Percentiles rank a stretch among this genome's conserved stretches.
Evolutionary conservation across 2,329 filamentous ascomycete species (phyloP).

Genomic region (Zasmidium citrigriseum): DNA sequence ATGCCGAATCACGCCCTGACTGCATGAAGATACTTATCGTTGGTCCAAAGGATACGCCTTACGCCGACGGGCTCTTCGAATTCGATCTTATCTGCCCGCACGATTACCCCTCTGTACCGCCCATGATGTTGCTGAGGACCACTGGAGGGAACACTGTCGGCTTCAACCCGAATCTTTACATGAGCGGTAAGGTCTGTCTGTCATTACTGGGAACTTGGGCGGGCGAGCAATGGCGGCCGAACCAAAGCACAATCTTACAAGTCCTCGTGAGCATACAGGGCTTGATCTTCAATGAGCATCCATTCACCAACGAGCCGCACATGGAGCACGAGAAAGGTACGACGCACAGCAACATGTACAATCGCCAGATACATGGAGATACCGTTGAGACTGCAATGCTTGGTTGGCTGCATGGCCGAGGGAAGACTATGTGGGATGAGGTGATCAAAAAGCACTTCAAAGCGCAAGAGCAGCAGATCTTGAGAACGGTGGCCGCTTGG

Average conservation of each 20-base stretch:
- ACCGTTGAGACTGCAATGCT: conserved; percentile 38
- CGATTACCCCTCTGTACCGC: conserved; percentile 52
- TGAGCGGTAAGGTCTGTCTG: conserved; percentile 61
- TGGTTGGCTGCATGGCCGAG: conserved; percentile 31
- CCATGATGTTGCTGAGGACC: conserved; percentile 57
- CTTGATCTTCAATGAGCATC: conserved; percentile 58
- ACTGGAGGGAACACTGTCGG: conserved; percentile 47
- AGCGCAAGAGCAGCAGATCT: conserved; percentile 7
- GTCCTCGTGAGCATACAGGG: conserved; percentile 55
- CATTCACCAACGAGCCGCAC: conserved; percentile 59
- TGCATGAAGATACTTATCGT: conserved; percentile 59
- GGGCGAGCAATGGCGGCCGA: not conserved
- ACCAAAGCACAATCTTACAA: conserved; percentile 43
- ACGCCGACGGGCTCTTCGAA: conserved; percentile 61
- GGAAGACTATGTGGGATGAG: conserved; percentile 13
- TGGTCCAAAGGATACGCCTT: conserved; percentile 59
- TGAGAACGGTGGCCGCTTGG: conserved; percentile 12
- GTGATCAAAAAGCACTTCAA: conserved; percentile 19
- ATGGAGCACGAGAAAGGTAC: conserved; percentile 18
- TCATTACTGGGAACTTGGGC: conserved; percentile 44
- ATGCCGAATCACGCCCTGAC: conserved; percentile 59
- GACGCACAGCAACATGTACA: conserved; percentile 31
- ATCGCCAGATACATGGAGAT: conserved; percentile 26
- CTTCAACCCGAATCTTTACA: conserved; percentile 64
- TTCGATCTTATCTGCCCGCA: conserved; percentile 55